A percentile compares a stretch with the other conserved stretches of the same genome.
These are phyloP conservation scores for Trichoderma sp. DNA, from an alignment of 2,329 filamentous ascomycete species.

Conservation along the genomic window DNA sequence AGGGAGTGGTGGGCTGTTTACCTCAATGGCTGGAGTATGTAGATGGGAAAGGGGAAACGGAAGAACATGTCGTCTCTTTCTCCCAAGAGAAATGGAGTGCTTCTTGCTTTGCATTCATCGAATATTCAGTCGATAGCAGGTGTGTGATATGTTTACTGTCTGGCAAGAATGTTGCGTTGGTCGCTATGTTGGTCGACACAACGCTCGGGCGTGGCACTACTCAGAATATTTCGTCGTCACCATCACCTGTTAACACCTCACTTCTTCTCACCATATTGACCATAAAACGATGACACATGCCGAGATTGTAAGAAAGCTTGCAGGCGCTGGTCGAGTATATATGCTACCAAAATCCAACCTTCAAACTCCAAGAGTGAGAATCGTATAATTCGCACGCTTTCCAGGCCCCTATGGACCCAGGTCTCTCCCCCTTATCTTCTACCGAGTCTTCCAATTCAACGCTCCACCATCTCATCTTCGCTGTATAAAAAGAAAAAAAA, in stretches of 20 bases:
- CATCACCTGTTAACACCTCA: too few species aligned
- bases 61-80: conserved; percentile 10
- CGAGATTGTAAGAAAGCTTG: background rate
- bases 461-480: background rate
- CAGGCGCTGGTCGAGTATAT: conserved; percentile 22
- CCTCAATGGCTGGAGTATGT: conserved; percentile 22
- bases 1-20: conserved; percentile 16
- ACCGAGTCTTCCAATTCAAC: background rate
- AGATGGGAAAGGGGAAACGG: conserved; percentile 14
- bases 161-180: background rate
- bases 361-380: conserved; percentile 4
- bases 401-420: background rate
- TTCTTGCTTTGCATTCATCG: conserved; percentile 30
- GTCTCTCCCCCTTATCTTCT: background rate
- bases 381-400: background rate
- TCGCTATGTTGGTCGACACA: background rate
- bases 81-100: conserved; percentile 31
- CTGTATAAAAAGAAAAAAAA: background rate
- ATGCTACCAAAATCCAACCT: conserved; percentile 13
- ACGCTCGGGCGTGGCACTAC: too few species aligned
- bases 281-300: background rate
- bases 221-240: too few species aligned
- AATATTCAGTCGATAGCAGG: conserved; percentile 38
- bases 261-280: background rate
- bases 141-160: conserved; percentile 39